A percentile compares a stretch with the other conserved stretches of the same genome.
These are phyloP conservation scores for Zygosaccharomyces bailii DNA, from an alignment of 805 yeast genomes.

Conservation along the genomic window DNA sequence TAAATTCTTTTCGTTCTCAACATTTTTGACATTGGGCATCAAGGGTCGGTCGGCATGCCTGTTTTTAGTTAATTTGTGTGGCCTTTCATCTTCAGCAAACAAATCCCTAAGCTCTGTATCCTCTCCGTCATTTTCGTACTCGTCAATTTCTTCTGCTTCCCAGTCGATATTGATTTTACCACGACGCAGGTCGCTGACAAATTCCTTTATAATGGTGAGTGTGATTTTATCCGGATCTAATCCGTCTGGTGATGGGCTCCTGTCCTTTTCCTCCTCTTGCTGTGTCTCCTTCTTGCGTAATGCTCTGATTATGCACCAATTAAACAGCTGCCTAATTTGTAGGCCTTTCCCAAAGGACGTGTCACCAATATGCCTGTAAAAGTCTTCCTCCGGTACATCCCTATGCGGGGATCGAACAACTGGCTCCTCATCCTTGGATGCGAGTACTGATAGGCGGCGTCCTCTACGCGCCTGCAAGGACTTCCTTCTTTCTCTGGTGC, in stretches of 20 bases:
- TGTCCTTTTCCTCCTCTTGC: constrained; percentile 1
- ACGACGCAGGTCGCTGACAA: constrained; percentile 31
- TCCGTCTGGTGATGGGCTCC: constrained; percentile 8
- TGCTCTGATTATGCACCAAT: constrained; percentile 33
- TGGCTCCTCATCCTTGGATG: constrained; percentile 22
- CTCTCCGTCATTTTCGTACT: constrained; percentile 17
- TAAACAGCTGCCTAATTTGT: constrained; percentile 33
- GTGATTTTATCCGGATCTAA: constrained; percentile 26
- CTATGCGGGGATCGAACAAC: constrained; percentile 32
- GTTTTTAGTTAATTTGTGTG: not conserved
- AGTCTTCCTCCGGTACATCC: constrained; percentile 33
- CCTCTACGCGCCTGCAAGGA: constrained; percentile 32
- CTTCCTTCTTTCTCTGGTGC: constrained; percentile 20
- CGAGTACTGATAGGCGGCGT: constrained; percentile 30
- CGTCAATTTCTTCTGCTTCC: constrained; percentile 25
- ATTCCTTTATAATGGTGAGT: constrained; percentile 27
- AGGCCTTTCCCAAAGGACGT: constrained; percentile 28
- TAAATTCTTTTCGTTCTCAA: constrained; percentile 29
- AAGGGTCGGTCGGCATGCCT: constrained; percentile 5
- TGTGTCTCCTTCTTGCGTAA: constrained; percentile 22
- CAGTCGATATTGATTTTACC: constrained; percentile 30
- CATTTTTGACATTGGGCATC: constrained; percentile 34
- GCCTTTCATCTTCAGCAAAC: constrained; percentile 18
- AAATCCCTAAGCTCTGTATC: constrained; percentile 23
- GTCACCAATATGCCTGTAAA: constrained; percentile 33